Evolutionary conservation across 1,139 yeast species (phyloP), one percentile per base, ranked within the genome.

Genomic region (Zygosaccharomyces sapae): DNA sequence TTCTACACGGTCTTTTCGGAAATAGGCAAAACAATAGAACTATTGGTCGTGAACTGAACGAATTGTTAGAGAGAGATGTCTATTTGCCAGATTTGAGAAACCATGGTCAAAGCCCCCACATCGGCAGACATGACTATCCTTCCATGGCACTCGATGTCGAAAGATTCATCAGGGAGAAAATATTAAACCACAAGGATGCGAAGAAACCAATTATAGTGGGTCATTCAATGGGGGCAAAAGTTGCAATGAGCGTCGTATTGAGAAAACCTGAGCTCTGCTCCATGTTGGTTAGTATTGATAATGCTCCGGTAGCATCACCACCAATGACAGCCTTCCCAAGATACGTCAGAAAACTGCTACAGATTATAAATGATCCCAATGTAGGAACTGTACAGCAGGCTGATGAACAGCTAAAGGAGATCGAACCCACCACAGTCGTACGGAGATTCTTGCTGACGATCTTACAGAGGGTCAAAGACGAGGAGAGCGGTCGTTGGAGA

Each of bases 191-290:
- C 58, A 58, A 25, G 10, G 51, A 43, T 22, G 48, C 50, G 12
- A 47, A 55, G 7, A 54, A 57, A 35, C 86, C 94, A 0, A 79
- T 87, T 16, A 55, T 92, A 19, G 73, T 92, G 22, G 98, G 98
- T 1, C 97, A 90, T 66, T 89, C 97, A 0, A 89, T 92, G 97
- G 98, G 98, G 5, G 97, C 96, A 7, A 92, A 92, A 62, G 77
- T 90, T 0, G 96, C 86, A 3, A 90, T 92, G 97, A 88, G 92
- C 0, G 72, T 86, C 3, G 83, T 90, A 0, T 71, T 92, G 51
- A 73, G 88, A 44, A 72, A 79, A 20, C 95, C 95, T 0, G 77
- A 79, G 1, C 57, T 83, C 19, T 81, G 84, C 3, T 72, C 77
- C 30, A 75, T 81, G 70, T 58, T 89, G 38, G 77, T 92, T 5